Conservation (phyloP, 371 early-diverging fungal genomes). For the Saksenaea oblongispora region DNA sequence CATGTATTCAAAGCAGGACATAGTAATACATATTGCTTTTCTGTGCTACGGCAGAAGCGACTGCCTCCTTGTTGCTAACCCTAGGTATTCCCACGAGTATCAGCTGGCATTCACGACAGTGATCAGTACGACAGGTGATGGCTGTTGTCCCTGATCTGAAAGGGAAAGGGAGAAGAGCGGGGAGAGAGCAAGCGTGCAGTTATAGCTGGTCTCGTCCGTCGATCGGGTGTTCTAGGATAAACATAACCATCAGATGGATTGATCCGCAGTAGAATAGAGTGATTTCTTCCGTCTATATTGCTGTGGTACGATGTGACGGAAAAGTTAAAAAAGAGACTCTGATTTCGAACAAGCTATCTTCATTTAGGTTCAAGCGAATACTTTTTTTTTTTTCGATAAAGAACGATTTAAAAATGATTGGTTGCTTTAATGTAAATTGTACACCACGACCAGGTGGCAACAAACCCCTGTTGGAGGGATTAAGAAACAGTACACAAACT, state of each 20-base stretch:
- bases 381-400: neutral
- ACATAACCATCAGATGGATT: neutral
- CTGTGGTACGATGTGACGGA: neutral
- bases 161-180: neutral
- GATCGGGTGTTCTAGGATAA: too few species aligned
- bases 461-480: neutral
- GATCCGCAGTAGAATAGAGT: neutral
- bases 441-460: slow-evolving; percentile 4
- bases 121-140: neutral
- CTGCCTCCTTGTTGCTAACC: neutral
- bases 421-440: neutral
- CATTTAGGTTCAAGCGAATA: neutral
- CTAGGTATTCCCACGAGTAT: neutral
- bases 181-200: neutral
- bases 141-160: neutral
- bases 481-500: neutral
- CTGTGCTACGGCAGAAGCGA: neutral
- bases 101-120: neutral
- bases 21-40: slow-evolving; percentile 3
- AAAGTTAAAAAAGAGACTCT: neutral
- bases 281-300: neutral
- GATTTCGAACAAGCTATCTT: neutral
- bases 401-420: neutral
- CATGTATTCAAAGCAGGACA: neutral
- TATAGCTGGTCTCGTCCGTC: neutral